These are phyloP conservation scores for Bromus sterilis DNA, from an alignment of 176 grass and related monocot genomes.

Conservation along the genomic window DNA sequence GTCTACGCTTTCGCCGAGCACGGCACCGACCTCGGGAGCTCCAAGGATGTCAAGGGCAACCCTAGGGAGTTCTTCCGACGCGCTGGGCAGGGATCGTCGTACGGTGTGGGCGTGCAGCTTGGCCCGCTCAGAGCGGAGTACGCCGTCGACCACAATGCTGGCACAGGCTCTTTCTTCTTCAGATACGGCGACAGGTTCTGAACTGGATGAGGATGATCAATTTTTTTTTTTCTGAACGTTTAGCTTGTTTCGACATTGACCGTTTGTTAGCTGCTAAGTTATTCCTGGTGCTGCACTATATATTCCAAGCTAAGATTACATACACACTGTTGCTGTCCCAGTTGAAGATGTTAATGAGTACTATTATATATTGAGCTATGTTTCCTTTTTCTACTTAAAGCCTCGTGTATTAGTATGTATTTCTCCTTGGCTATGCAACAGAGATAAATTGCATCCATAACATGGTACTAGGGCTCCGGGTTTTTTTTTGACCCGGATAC, in stretches of 20 bases:
- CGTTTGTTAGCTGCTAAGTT: neutral
- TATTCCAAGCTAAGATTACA: too few relatives aligned
- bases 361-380: too few relatives aligned
- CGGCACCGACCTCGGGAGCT: constrained; percentile 89
- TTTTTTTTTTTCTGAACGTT: too few relatives aligned
- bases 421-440: too few relatives aligned
- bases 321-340: too few relatives aligned
- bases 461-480: too few relatives aligned
- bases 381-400: too few relatives aligned
- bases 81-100: constrained; percentile 77
- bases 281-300: too few relatives aligned
- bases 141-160: constrained; percentile 82
- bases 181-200: constrained; percentile 91
- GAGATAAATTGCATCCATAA: too few relatives aligned
- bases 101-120: constrained; percentile 77
- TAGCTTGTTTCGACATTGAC: neutral
- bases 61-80: constrained; percentile 88
- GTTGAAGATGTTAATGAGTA: too few relatives aligned
- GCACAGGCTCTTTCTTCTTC: constrained; percentile 76
- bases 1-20: constrained; percentile 83
- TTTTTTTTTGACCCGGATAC: too few relatives aligned
- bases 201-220: neutral
- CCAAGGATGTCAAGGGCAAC: constrained; percentile 94
- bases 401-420: too few relatives aligned
- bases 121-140: constrained; percentile 84